Percentiles rank a stretch among this genome's conserved stretches.
Conservation (phyloP, 805 yeast genomes). For the Debaryomyces castellii region DNA sequence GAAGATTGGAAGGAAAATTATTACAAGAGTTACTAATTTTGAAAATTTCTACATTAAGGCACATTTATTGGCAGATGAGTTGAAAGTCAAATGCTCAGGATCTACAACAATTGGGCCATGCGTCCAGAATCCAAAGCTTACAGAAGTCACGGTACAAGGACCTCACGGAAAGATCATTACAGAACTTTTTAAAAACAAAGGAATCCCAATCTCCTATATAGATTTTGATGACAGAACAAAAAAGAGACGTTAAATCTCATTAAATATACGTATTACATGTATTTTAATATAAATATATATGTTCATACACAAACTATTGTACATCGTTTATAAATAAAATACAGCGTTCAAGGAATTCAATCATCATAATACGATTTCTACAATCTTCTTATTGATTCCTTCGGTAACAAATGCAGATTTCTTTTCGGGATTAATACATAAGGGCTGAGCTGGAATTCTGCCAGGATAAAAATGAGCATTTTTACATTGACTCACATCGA, state of each 20-base stretch:
- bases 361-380: conserved; percentile 53
- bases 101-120: conserved; percentile 73
- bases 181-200: conserved; percentile 58
- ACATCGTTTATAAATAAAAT: neutral
- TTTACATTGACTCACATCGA: conserved; percentile 72
- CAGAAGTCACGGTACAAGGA: conserved; percentile 87
- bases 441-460: conserved; percentile 54
- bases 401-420: conserved; percentile 60
- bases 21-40: conserved; percentile 70
- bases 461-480: conserved; percentile 66
- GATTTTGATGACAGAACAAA: conserved; percentile 62
- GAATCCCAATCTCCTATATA: conserved; percentile 67
- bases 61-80: conserved; percentile 60
- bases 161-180: conserved; percentile 68
- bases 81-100: conserved; percentile 83
- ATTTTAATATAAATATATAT: neutral
- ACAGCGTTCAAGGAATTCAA: neutral
- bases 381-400: conserved; percentile 51
- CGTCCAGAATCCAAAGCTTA: conserved; percentile 50
- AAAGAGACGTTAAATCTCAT: conserved; percentile 42
- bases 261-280: too few relatives aligned
- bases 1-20: conserved; percentile 77
- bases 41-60: conserved; percentile 68
- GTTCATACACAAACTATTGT: neutral
- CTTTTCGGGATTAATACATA: conserved; percentile 50